phyloP scores from a whole-genome alignment of 2,329 filamentous ascomycete genomes.

The Colletotrichum lini region DNA sequence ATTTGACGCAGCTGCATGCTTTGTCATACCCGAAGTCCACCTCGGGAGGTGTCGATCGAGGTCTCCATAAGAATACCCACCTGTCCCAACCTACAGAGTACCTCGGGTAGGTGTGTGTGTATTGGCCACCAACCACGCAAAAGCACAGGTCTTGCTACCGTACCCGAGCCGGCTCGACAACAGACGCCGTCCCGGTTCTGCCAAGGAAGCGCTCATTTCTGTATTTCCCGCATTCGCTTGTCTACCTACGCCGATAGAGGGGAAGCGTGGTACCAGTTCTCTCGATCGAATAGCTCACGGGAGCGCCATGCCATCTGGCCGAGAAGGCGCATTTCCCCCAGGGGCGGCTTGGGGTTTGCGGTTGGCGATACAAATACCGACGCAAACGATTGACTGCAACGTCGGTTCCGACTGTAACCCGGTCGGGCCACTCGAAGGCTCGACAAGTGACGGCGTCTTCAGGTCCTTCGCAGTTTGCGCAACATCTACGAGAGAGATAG shows the following conservation, averaged over 20 bases:
- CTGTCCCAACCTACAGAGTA: too few relatives aligned
- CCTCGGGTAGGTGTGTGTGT: background rate
- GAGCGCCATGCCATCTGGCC: background rate
- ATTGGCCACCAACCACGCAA: background rate
- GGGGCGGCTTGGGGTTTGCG: slow-evolving; percentile 2
- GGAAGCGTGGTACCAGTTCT: background rate
- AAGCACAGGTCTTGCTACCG: slow-evolving; percentile 17
- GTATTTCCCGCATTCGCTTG: background rate
- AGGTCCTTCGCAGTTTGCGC: background rate
- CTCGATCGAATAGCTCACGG: background rate
- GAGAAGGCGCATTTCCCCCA: background rate
- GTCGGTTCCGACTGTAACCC: background rate
- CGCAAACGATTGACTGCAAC: background rate
- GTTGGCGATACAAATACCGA: slow-evolving; percentile 14
- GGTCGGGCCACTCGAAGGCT: background rate
- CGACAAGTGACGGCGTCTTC: background rate
- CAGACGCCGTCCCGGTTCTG: background rate
- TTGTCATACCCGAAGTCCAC: background rate
- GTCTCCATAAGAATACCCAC: too few relatives aligned
- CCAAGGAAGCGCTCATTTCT: background rate
- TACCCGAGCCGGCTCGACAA: slow-evolving; percentile 18
- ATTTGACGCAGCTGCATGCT: background rate
- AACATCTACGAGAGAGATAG: background rate
- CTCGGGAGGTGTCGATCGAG: background rate
- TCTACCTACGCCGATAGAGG: background rate